Percentiles rank a stretch among this genome's conserved stretches.
phyloP scores from a whole-genome alignment of 2,329 filamentous ascomycete species.

The Chaetomium strumarium region DNA sequence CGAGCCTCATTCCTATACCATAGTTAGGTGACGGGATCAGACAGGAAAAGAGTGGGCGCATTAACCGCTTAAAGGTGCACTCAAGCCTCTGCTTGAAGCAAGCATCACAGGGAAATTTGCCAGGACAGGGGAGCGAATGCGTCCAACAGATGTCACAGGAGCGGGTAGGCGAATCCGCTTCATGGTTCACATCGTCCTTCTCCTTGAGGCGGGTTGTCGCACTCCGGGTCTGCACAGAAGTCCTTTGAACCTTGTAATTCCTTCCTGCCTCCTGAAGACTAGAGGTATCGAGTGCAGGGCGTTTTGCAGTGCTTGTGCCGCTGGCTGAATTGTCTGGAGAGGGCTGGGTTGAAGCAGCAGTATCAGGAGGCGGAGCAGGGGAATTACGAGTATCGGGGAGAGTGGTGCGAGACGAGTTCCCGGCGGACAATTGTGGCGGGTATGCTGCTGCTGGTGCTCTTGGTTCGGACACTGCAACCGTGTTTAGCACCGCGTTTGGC shows the following conservation, averaged over 20 bases:
- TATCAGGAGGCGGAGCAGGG: too few relatives aligned
- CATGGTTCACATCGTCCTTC: slow-evolving; percentile 4
- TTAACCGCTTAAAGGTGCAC: slow-evolving; percentile 15
- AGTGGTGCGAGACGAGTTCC: too few relatives aligned
- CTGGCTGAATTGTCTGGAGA: too few relatives aligned
- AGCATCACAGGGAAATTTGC: slow-evolving; percentile 14
- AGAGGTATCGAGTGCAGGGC: too few relatives aligned
- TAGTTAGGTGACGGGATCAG: background rate
- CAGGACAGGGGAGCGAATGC: slow-evolving; percentile 6
- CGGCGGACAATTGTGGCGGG: background rate
- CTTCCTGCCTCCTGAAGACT: too few relatives aligned
- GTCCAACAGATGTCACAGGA: slow-evolving; percentile 15
- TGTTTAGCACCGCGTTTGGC: background rate
- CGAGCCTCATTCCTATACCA: background rate
- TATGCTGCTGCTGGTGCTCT: background rate
- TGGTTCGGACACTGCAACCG: background rate
- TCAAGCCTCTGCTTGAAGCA: slow-evolving; percentile 17
- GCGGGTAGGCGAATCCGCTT: slow-evolving; percentile 8
- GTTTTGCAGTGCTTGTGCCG: too few relatives aligned
- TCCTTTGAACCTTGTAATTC: too few relatives aligned
- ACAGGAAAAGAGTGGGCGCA: background rate
- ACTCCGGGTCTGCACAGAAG: slow-evolving; percentile 4
- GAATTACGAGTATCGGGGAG: too few relatives aligned
- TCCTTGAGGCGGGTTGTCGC: background rate
- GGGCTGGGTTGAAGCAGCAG: too few relatives aligned